Conservation (phyloP, 495 filamentous ascomycete species). For the Penicillium steckii region DNA sequence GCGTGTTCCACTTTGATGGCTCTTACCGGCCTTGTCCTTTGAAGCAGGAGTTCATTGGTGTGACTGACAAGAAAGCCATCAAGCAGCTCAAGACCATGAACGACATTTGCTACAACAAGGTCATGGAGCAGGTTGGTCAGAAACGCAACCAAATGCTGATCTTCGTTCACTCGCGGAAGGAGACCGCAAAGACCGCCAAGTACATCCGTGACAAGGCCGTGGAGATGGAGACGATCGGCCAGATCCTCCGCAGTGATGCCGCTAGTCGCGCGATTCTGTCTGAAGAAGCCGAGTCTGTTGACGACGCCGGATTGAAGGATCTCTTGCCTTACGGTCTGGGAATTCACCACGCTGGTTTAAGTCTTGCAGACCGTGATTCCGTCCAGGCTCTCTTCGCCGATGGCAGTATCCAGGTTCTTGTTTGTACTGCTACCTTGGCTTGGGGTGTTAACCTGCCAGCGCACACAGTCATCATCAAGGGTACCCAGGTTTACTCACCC, state of each 20-base stretch:
- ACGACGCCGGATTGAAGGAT: constrained; percentile 89
- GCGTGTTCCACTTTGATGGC: constrained; percentile 94
- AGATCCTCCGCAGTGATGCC: constrained; percentile 91
- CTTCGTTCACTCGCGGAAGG: constrained; percentile 96
- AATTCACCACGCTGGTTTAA: constrained; percentile 98
- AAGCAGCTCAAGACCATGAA: constrained; percentile 99
- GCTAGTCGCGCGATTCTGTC: constrained; percentile 84
- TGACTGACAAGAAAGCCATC: constrained; percentile 97
- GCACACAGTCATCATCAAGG: constrained; percentile 96
- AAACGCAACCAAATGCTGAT: constrained; percentile 96
- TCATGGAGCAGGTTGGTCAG: constrained; percentile 91
- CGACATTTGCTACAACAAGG: constrained; percentile 96
- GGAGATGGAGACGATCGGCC: constrained; percentile 93
- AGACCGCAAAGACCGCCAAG: constrained; percentile 95
- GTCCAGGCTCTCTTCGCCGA: constrained; percentile 94
- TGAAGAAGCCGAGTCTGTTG: constrained; percentile 78
- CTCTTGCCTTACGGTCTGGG: constrained; percentile 94
- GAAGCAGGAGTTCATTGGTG: constrained; percentile 95
- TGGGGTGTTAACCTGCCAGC: constrained; percentile 99
- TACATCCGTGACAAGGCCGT: constrained; percentile 95
- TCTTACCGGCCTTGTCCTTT: constrained; percentile 91
- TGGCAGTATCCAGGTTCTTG: constrained; percentile 89
- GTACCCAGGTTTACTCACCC: constrained; percentile 95
- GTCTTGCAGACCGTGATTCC: constrained; percentile 84
- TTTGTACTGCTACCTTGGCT: constrained; percentile 93